phyloP scores from a whole-genome alignment of 768 basidiomycete species.

The Lentinula boryana region DNA sequence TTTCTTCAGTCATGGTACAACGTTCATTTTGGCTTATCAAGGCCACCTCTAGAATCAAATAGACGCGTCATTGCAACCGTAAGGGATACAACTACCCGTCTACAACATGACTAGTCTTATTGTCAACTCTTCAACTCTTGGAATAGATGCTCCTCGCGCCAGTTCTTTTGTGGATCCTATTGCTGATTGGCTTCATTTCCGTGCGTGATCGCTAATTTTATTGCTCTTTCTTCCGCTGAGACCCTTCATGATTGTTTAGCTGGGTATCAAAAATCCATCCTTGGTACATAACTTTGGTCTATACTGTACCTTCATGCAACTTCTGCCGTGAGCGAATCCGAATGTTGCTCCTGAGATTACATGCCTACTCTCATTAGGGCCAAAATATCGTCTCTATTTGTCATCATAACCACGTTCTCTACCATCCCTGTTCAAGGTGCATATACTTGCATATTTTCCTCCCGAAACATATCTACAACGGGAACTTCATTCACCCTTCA shows the following conservation, averaged over 20 bases:
- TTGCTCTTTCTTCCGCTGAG: not conserved
- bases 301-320: slow-evolving; percentile 6
- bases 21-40: slow-evolving; percentile 8
- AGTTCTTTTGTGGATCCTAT: slow-evolving; percentile 1
- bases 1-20: slow-evolving; percentile 9
- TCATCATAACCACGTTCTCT: slow-evolving; percentile 6
- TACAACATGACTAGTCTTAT: no score
- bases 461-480: no score
- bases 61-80: not conserved
- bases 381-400: slow-evolving; percentile 9
- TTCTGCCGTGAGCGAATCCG: slow-evolving; percentile 3
- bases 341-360: not conserved
- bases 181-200: slow-evolving; percentile 3
- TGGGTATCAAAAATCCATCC: slow-evolving; percentile 1
- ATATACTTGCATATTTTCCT: not conserved
- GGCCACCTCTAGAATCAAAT: slow-evolving; percentile 8
- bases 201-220: not conserved
- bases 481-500: not conserved
- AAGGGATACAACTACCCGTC: not conserved
- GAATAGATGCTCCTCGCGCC: slow-evolving; percentile 2
- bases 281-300: slow-evolving; percentile 1
- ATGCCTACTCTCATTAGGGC: not conserved
- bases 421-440: slow-evolving; percentile 9
- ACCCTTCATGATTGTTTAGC: not conserved
- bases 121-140: not conserved